phyloP scores from a whole-genome alignment of 2,329 filamentous ascomycete species.

The Aureobasidium mangrovei region DNA sequence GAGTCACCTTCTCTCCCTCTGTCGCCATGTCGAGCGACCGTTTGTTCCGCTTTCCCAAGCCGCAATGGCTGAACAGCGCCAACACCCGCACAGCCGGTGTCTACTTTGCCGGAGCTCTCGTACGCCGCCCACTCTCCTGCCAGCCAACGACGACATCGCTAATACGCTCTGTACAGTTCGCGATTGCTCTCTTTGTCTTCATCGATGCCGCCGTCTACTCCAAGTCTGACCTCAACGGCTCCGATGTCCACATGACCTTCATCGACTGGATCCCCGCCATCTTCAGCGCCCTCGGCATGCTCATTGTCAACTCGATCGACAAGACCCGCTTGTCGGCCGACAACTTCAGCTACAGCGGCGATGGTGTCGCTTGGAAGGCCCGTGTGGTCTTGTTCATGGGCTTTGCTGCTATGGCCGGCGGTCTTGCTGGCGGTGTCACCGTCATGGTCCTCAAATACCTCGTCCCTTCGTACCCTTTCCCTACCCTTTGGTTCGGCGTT shows the following conservation, averaged over 20 bases:
- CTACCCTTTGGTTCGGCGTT: constrained; percentile 58
- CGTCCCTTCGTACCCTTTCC: constrained; percentile 49
- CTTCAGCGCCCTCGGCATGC: constrained; percentile 60
- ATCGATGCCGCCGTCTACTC: constrained; percentile 58
- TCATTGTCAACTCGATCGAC: constrained; percentile 65
- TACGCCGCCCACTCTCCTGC: constrained; percentile 30
- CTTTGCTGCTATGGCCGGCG: constrained; percentile 60
- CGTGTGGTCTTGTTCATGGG: constrained; percentile 59
- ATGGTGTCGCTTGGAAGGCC: constrained; percentile 62
- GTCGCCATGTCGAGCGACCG: constrained; percentile 41
- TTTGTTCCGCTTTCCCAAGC: constrained; percentile 59
- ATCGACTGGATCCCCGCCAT: constrained; percentile 65
- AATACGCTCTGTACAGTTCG: constrained; percentile 45
- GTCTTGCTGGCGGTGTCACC: constrained; percentile 57
- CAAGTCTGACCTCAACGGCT: constrained; percentile 52
- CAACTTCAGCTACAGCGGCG: constrained; percentile 55
- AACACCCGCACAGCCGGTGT: constrained; percentile 56
- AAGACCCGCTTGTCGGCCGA: constrained; percentile 57
- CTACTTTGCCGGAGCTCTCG: constrained; percentile 57
- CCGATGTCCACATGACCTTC: constrained; percentile 56
- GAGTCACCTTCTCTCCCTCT: background rate
- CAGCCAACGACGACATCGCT: background rate
- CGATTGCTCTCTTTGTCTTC: constrained; percentile 60
- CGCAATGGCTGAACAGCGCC: constrained; percentile 58
- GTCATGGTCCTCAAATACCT: constrained; percentile 62